Base-by-base conservation (phyloP, 176 grass and related monocot species). In the Typha latifolia region DNA sequence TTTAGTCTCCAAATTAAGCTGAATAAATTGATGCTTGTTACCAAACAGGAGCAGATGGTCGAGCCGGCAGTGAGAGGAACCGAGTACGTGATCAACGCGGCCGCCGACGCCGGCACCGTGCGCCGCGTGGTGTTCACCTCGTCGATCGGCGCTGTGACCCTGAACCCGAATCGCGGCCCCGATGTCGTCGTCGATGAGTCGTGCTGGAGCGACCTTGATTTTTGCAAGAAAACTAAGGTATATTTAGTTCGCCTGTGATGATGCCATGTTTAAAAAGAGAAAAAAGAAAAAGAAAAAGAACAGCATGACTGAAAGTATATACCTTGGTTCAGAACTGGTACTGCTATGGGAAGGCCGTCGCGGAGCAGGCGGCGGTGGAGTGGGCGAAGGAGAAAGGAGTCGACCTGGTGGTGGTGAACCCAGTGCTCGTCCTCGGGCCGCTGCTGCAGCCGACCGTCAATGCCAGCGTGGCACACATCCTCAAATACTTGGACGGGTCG, bases 131-230 rank as follows among this genome's bases (percentile, higher is more conserved):
- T 97, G 78, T 89, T 97, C 76, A 97, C 94, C 19, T 97, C 94
- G 49, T 97, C 94, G 2, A 90, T 97, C 73, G 94, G 94, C 61
- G 94, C 94, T 0, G 81, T 97, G 24, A 92, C 89, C 74, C 82
- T 93, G 94, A 72, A 97, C 72, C 94, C 94, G 16, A 83, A 48
- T 64, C 94, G 89, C 24, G 81, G 78, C 21, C 76, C 83, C 1
- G 86, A 97, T 64, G 94, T 84, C 3, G 89, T 90, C 21, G 94
- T 97, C 51, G 85, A 97, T 62, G 94, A 97, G 77, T 81, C 78
- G 0, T 97, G 82, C 78, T 97, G 94, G 94, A 97, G 94, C 77
- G 94, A 97, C 73, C 89, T 92, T 66, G 83, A 97, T 1, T 90
- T 63, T 81, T 97, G 94, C 94, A 93, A 90, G 85, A 87, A 90